These are phyloP conservation scores for Tephrocybe sp. DNA, from an alignment of 768 basidiomycete species.

Conservation along the genomic window DNA sequence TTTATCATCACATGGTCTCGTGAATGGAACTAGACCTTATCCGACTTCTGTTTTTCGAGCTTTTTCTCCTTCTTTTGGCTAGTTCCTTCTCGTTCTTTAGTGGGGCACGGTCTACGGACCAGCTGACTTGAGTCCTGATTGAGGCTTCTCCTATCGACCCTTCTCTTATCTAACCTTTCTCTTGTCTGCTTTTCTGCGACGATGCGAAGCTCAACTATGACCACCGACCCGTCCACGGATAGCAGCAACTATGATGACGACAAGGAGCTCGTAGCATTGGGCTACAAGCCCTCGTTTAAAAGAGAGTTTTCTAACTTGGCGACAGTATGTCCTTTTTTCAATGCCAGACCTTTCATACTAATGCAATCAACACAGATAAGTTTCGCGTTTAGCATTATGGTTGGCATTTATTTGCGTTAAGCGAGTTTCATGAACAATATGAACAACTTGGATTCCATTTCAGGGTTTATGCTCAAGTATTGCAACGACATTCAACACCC, in stretches of 20 bases:
- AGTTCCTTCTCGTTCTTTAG: neutral
- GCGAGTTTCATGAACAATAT: too few relatives aligned
- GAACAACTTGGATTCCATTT: neutral
- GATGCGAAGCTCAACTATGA: conserved; percentile 7
- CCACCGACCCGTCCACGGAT: conserved; percentile 11
- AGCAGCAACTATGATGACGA: conserved; percentile 53
- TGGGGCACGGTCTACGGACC: too few relatives aligned
- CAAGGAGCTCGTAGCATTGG: conserved; percentile 59
- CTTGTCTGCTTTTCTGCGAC: neutral
- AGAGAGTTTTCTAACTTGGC: conserved; percentile 83
- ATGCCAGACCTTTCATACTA: neutral
- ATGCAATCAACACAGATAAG: conserved; percentile 44
- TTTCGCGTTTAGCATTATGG: conserved; percentile 81
- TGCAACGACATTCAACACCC: conserved; percentile 77
- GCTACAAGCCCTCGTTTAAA: conserved; percentile 78
- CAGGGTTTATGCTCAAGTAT: conserved; percentile 74
- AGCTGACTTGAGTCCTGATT: too few relatives aligned
- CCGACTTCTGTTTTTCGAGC: conserved; percentile 21
- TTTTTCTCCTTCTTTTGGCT: too few relatives aligned
- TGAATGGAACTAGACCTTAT: conserved; percentile 23
- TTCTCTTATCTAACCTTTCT: neutral
- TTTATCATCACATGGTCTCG: conserved; percentile 37
- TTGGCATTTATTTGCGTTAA: conserved; percentile 12
- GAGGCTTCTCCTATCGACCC: neutral
- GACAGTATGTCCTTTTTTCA: conserved; percentile 43